These are phyloP conservation scores for Boletus rufocinnamomeus DNA, from an alignment of 768 basidiomycete species.

Conservation along the genomic window DNA sequence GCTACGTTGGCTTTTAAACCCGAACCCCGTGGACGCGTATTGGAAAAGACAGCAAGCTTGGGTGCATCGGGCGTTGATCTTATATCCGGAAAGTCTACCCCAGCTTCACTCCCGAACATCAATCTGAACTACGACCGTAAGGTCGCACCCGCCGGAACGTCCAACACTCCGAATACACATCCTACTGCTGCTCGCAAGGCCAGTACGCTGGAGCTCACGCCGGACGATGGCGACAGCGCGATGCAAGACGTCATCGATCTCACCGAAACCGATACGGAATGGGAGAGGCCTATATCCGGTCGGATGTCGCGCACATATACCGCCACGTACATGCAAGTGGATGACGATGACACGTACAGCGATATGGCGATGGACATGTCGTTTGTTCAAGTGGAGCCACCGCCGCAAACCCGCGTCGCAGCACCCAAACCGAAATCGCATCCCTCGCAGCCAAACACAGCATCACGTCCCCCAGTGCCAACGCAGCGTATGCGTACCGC, in stretches of 20 bases:
- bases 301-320: slow-evolving; percentile 5
- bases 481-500: slow-evolving; percentile 19
- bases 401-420: not conserved
- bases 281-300: slow-evolving; percentile 6
- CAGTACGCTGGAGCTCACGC: not conserved
- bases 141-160: not conserved
- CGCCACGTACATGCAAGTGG: slow-evolving; percentile 16
- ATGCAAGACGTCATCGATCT: slow-evolving; percentile 27
- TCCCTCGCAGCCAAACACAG: not conserved
- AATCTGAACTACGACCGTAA: slow-evolving; percentile 15
- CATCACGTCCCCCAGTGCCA: slow-evolving; percentile 1
- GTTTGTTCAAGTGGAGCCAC: slow-evolving; percentile 9
- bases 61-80: not conserved
- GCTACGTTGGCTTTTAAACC: not conserved
- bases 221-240: slow-evolving; percentile 7
- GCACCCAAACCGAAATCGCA: not conserved
- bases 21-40: slow-evolving; percentile 1
- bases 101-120: slow-evolving; percentile 12
- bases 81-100: slow-evolving; percentile 13
- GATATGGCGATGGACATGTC: not conserved
- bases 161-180: not conserved
- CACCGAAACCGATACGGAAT: slow-evolving; percentile 23
- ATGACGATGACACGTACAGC: slow-evolving; percentile 12
- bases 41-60: slow-evolving; percentile 12
- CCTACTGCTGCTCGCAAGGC: not conserved